phyloP scores from a whole-genome alignment of 176 grass and related monocot genomes.

The Rhynchospora pubera region DNA sequence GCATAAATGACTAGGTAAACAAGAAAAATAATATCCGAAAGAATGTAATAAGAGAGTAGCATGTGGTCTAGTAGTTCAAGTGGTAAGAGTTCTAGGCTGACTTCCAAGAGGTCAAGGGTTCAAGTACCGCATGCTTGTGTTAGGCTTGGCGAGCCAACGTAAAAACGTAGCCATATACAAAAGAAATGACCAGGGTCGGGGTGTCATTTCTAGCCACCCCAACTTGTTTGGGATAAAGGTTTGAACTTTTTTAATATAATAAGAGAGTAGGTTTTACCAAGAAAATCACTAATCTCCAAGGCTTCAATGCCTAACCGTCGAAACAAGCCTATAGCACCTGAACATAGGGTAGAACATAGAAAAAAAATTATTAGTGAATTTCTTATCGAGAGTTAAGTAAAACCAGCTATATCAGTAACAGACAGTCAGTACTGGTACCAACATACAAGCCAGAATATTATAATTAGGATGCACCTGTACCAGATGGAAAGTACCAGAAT shows the following conservation, averaged over 20 bases:
- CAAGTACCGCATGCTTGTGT: too few relatives aligned
- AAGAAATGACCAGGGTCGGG: too few relatives aligned
- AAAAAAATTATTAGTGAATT: slow-evolving; percentile 4
- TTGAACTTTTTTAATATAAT: not conserved
- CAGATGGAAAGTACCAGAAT: not conserved
- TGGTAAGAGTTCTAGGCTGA: too few relatives aligned
- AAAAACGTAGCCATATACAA: too few relatives aligned
- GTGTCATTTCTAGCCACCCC: too few relatives aligned
- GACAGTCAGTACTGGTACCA: not conserved
- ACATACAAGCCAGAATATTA: not conserved
- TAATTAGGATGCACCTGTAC: not conserved
- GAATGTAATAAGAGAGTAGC: not conserved
- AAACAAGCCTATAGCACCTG: slow-evolving; percentile 64
- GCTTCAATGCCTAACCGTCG: slow-evolving; percentile 57
- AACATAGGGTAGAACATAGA: not conserved
- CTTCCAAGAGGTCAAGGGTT: too few relatives aligned
- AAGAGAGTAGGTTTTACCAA: slow-evolving; percentile 33
- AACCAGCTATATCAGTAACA: not conserved
- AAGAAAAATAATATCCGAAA: not conserved
- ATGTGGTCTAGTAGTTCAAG: too few relatives aligned
- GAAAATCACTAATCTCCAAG: slow-evolving; percentile 79
- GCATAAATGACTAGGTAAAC: not conserved
- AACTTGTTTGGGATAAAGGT: too few relatives aligned
- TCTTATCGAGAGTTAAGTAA: not conserved
- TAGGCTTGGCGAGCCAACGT: too few relatives aligned